A percentile compares a stretch with the other conserved stretches of the same genome.
These are phyloP conservation scores for Whalleya microplaca DNA, from an alignment of 2,329 filamentous ascomycete species.

Conservation along the genomic window DNA sequence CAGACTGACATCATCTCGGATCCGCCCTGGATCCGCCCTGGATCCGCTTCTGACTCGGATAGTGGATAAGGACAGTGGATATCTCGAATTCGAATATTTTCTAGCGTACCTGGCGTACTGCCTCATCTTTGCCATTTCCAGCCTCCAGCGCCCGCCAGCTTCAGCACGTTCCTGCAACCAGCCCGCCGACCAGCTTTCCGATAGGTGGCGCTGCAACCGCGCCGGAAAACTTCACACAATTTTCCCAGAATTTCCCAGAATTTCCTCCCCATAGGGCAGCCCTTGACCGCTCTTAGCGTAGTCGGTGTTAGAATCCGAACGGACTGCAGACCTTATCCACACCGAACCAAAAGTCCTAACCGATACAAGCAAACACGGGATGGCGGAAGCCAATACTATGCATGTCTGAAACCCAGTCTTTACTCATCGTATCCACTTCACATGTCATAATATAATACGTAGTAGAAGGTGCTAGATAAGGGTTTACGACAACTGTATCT, in stretches of 20 bases:
- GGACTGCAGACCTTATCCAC: constrained; percentile 15
- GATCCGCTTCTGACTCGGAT: constrained; percentile 20
- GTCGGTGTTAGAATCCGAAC: constrained; percentile 10
- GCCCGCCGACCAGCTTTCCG: constrained; percentile 1
- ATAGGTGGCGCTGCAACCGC: constrained; percentile 24
- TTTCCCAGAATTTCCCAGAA: too few relatives aligned
- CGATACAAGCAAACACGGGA: constrained; percentile 4
- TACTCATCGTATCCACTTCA: constrained; percentile 26
- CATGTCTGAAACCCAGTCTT: constrained; percentile 7
- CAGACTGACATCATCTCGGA: constrained; percentile 28
- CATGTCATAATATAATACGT: constrained; percentile 26
- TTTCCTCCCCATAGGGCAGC: neutral
- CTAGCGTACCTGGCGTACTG: constrained; percentile 27
- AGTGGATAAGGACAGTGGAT: too few relatives aligned
- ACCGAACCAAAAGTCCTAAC: constrained; percentile 10
- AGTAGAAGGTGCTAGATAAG: constrained; percentile 3
- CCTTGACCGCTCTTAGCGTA: constrained; percentile 18
- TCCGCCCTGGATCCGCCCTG: constrained; percentile 25
- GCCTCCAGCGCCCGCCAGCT: constrained; percentile 4
- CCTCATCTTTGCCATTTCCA: constrained; percentile 21
- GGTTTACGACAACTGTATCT: constrained; percentile 22
- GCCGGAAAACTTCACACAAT: constrained; percentile 12
- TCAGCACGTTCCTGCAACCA: neutral
- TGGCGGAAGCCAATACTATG: constrained; percentile 12
- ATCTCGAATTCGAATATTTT: constrained; percentile 20